Evolutionary conservation across 768 basidiomycete genomes (phyloP).

Genomic region (Pulveroboletus ravenelii): DNA sequence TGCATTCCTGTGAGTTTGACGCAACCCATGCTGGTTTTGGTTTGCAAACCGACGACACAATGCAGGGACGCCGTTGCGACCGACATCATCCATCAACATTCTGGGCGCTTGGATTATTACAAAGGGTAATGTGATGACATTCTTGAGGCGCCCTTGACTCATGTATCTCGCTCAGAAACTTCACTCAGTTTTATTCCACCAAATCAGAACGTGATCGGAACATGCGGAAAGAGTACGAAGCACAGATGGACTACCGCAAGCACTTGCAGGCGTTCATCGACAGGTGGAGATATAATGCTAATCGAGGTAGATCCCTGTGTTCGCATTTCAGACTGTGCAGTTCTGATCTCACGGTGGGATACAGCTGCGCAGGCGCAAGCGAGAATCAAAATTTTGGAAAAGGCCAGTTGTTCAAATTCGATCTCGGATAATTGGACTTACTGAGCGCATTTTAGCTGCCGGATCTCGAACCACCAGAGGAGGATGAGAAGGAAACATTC

Average conservation of each 20-base stretch:
- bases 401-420: slow-evolving; percentile 38
- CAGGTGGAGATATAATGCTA: slow-evolving; percentile 96
- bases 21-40: neutral
- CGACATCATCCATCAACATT: slow-evolving; percentile 97
- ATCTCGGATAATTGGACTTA: neutral
- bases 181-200: slow-evolving; percentile 97
- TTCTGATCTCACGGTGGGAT: slow-evolving; percentile 3
- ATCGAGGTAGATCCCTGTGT: slow-evolving; percentile 53
- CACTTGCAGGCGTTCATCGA: slow-evolving; percentile 98
- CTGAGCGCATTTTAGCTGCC: slow-evolving; percentile 55
- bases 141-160: slow-evolving; percentile 4
- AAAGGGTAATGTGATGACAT: slow-evolving; percentile 60
- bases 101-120: slow-evolving; percentile 90
- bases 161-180: slow-evolving; percentile 57
- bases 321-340: neutral
- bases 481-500: slow-evolving; percentile 90
- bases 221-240: slow-evolving; percentile 90
- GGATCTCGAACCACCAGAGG: slow-evolving; percentile 87
- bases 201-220: slow-evolving; percentile 93
- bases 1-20: slow-evolving; percentile 70
- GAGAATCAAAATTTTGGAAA: slow-evolving; percentile 74
- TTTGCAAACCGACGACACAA: neutral
- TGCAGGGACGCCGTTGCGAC: slow-evolving; percentile 89
- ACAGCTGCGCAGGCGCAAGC: slow-evolving; percentile 83
- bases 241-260: slow-evolving; percentile 92